Base-by-base conservation (phyloP, 2,329 filamentous ascomycete genomes). In the Amesomyces nigricolor region DNA sequence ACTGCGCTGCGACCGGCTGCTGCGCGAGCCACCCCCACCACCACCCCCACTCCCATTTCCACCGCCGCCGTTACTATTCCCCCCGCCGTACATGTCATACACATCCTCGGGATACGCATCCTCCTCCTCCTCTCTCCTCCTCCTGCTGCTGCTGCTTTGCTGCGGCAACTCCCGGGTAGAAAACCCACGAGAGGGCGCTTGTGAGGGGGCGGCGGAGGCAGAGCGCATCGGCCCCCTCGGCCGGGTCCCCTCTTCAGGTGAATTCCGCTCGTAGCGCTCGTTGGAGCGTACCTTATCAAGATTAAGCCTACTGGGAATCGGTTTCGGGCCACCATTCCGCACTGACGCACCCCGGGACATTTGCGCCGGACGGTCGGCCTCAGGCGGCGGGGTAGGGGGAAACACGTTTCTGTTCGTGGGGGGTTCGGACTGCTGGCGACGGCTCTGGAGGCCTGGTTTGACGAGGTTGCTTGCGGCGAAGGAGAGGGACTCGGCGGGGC, bases 371-470 rank as follows among this genome's bases (percentile, higher is more conserved):
- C 86, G 87, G 63, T 96, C 91, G 59, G 82, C 82, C 75, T 99
- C 94, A 5, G 94, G 94, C 6, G 94, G 94, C 40, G 94, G 94
- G n/a, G 94, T 97, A n/a, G 94, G 94, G 16, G 94, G 94, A 75
- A 97, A 96, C 60, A 92, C 82, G 65, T 88, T 89, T 64, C 90
- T 85, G 67, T 82, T 83, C 61, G 84, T 76, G 0, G 89, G 89
- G 8, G 90, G 89, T 67, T 94, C 91, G 16, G 89, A 94, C 67
- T 94, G 89, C 65, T 95, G 89, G 66, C 88, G 82, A 61, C 88
- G 83, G 66, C 88, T 92, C 63, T 82, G 80, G 35, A 97, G 76
- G 48, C 88, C 88, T 32, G 89, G 87, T 69, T 94, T 94, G 59
- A 97, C 92, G 8, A 97, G 82, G 65, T 97, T 96, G 39, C 90